These are phyloP conservation scores for Psilocybe cubensis DNA, from an alignment of 768 basidiomycete species.

Conservation along the genomic window DNA sequence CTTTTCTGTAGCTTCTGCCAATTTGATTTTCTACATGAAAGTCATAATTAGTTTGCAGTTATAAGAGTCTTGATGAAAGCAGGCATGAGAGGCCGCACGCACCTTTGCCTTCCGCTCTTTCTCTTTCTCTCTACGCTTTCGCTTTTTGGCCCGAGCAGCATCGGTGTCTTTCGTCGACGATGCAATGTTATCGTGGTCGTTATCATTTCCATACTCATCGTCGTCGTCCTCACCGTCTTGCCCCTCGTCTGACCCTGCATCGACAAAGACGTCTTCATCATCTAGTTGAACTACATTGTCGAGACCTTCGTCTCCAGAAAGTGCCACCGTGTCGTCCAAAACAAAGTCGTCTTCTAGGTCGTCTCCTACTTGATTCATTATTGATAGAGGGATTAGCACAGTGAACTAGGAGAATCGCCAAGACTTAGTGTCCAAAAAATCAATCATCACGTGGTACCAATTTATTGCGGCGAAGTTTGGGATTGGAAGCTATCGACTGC, in stretches of 20 bases:
- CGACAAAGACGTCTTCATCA: slow-evolving; percentile 37
- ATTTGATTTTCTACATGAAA: slow-evolving; percentile 62
- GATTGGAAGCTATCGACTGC: not conserved
- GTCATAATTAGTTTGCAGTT: not conserved
- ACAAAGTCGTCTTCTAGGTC: slow-evolving; percentile 87
- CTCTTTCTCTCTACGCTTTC: slow-evolving; percentile 74
- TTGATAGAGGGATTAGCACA: slow-evolving; percentile 4
- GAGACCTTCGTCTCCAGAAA: slow-evolving; percentile 62
- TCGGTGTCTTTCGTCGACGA: slow-evolving; percentile 17
- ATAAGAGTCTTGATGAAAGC: not conserved
- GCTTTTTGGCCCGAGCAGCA: slow-evolving; percentile 53
- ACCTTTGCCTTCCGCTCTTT: slow-evolving; percentile 78
- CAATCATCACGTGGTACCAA: slow-evolving; percentile 2
- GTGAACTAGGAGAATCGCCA: not conserved
- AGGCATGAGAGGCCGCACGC: slow-evolving; percentile 3
- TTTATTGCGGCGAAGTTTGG: not conserved
- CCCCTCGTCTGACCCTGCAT: slow-evolving; percentile 31
- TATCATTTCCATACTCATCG: slow-evolving; percentile 28
- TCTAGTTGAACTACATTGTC: slow-evolving; percentile 23
- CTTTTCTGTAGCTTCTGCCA: slow-evolving; percentile 47
- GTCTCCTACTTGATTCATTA: slow-evolving; percentile 58
- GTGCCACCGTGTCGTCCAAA: slow-evolving; percentile 66
- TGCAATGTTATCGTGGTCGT: slow-evolving; percentile 21
- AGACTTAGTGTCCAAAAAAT: slow-evolving; percentile 1
- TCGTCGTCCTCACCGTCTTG: slow-evolving; percentile 27